Evolutionary conservation across 805 yeast genomes (phyloP).

Genomic region (Lipomyces kockii): DNA sequence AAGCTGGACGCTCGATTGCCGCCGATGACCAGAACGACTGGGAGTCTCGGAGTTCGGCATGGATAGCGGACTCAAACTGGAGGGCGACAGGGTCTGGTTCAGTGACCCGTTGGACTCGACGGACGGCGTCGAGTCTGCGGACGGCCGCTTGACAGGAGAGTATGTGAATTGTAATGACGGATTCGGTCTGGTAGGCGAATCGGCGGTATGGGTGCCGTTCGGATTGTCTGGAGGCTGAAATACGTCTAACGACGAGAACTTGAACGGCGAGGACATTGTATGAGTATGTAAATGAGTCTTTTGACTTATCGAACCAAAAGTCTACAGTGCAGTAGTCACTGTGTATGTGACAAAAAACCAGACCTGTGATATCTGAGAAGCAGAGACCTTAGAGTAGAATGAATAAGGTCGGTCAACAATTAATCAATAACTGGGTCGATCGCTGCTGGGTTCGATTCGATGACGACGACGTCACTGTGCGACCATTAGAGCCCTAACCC

Average conservation of each 20-base stretch:
- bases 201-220: not conserved
- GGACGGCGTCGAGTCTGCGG: not conserved
- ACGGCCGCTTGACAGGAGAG: not conserved
- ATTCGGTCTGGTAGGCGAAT: not conserved
- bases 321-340: not conserved
- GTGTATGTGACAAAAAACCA: not conserved
- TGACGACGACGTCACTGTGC: not conserved
- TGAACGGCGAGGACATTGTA: not conserved
- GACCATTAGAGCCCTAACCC: not conserved
- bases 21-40: not conserved
- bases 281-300: not conserved
- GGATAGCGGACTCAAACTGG: not conserved
- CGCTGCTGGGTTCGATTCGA: not conserved
- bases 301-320: not conserved
- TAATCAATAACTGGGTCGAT: not conserved
- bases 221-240: not conserved
- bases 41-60: not conserved
- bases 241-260: not conserved
- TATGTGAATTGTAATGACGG: not conserved
- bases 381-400: not conserved
- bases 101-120: not conserved
- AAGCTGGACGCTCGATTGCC: constrained; percentile 20
- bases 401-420: not conserved
- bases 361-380: not conserved
- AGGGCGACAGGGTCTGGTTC: not conserved